A percentile compares a stretch with the other conserved stretches of the same genome.
phyloP scores from a whole-genome alignment of 306 rosid genomes.

The Sicyos baderoa region DNA sequence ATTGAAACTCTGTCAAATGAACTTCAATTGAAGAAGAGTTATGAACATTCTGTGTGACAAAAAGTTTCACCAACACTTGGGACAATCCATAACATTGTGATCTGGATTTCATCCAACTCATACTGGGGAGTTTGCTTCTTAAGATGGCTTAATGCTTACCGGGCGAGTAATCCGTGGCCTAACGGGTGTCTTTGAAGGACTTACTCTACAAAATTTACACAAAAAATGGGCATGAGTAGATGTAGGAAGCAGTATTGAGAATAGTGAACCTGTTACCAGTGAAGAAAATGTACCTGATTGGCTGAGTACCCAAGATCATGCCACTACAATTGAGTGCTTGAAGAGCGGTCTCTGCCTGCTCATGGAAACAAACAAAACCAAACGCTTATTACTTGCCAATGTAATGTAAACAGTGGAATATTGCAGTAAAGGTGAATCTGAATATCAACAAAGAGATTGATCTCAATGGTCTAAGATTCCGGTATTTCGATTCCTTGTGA shows the following conservation, averaged over 20 bases:
- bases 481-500: background rate
- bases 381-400: background rate
- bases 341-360: constrained; percentile 89
- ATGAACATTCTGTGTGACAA: constrained; percentile 8
- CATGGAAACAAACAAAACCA: constrained; percentile 20
- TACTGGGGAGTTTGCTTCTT: constrained; percentile 11
- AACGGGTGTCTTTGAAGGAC: constrained; percentile 98
- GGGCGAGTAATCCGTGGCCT: constrained; percentile 79
- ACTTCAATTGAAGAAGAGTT: constrained; percentile 46
- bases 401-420: background rate
- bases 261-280: background rate
- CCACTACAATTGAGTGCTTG: constrained; percentile 88
- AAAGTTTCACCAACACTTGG: constrained; percentile 11
- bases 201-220: constrained; percentile 51
- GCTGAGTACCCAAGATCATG: constrained; percentile 79
- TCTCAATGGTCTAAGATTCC: background rate
- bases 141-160: constrained; percentile 21
- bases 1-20: constrained; percentile 36
- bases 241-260: background rate
- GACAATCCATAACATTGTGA: constrained; percentile 8
- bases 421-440: background rate
- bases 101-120: constrained; percentile 25
- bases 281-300: constrained; percentile 50
- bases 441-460: background rate
- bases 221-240: constrained; percentile 11